These are phyloP conservation scores for Pseudocercospora pini-densiflorae DNA, from an alignment of 2,329 filamentous ascomycete genomes.

Conservation along the genomic window DNA sequence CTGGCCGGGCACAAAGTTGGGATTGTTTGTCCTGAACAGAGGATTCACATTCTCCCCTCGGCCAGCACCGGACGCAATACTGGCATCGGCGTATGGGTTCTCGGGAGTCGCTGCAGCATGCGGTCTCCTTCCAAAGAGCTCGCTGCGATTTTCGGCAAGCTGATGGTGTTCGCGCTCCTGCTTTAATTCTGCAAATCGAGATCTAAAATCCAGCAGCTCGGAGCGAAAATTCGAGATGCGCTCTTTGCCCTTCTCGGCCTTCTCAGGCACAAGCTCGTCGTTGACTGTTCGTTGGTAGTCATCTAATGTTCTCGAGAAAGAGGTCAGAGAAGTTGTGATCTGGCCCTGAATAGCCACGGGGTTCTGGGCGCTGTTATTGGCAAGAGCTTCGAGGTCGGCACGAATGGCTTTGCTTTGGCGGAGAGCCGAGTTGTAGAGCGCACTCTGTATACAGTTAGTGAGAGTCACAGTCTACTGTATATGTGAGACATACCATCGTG, in stretches of 20 bases:
- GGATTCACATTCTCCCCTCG: constrained; percentile 40
- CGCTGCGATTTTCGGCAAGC: constrained; percentile 61
- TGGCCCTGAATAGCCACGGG: constrained; percentile 62
- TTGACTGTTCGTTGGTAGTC: constrained; percentile 86
- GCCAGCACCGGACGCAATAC: constrained; percentile 38
- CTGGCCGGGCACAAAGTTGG: constrained; percentile 39
- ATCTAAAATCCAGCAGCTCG: constrained; percentile 79
- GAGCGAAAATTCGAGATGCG: constrained; percentile 82
- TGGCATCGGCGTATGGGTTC: constrained; percentile 80
- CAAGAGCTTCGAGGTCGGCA: constrained; percentile 73
- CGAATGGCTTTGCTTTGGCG: constrained; percentile 83
- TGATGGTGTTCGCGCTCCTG: constrained; percentile 70
- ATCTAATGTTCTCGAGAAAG: constrained; percentile 88
- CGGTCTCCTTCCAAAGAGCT: constrained; percentile 83
- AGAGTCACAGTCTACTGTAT: background rate
- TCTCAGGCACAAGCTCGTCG: constrained; percentile 86
- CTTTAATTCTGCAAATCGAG: constrained; percentile 78
- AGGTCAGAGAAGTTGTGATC: constrained; percentile 76
- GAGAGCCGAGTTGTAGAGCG: constrained; percentile 82
- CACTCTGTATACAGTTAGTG: constrained; percentile 38
- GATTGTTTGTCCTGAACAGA: constrained; percentile 43
- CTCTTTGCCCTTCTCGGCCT: constrained; percentile 88
- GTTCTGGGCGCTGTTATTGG: constrained; percentile 64
- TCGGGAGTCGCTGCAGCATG: constrained; percentile 74
- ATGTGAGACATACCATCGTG: background rate